Evolutionary conservation across 306 rosid species (phyloP).

Genomic region (Luffa acutangula): DNA sequence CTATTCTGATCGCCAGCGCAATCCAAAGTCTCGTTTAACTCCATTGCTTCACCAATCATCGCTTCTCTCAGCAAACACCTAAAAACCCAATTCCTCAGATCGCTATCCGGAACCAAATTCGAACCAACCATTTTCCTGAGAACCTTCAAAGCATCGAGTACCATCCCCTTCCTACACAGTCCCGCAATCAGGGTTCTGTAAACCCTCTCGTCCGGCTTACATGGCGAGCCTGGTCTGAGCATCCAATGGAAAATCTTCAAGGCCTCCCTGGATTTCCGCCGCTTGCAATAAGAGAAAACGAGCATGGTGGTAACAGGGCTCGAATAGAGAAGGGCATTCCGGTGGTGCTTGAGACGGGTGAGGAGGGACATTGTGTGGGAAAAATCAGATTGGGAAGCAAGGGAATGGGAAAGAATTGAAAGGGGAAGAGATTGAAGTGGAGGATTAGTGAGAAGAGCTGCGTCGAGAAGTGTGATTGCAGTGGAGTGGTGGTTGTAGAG

Average conservation of each 20-base stretch:
- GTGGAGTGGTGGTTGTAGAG: conserved; percentile 33
- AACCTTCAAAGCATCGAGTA: conserved; percentile 41
- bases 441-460: conserved; percentile 41
- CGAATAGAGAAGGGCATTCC: conserved; percentile 20
- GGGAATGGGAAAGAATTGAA: conserved; percentile 28
- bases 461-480: conserved; percentile 33
- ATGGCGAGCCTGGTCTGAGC: conserved; percentile 39
- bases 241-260: conserved; percentile 44
- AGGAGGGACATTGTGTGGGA: conserved; percentile 48
- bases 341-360: conserved; percentile 42
- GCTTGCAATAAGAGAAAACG: conserved; percentile 25
- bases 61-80: conserved; percentile 45
- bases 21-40: conserved; percentile 26
- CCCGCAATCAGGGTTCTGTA: conserved; percentile 31
- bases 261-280: conserved; percentile 27
- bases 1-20: conserved; percentile 1
- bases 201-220: conserved; percentile 20
- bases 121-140: conserved; percentile 28
- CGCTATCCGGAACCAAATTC: conserved; percentile 8
- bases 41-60: conserved; percentile 37
- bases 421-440: conserved; percentile 37
- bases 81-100: conserved; percentile 20
- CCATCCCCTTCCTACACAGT: conserved; percentile 29
- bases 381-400: conserved; percentile 39
- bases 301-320: conserved; percentile 28